Evolutionary conservation across 768 basidiomycete genomes (phyloP).

Genomic region (Mycena filopes): DNA sequence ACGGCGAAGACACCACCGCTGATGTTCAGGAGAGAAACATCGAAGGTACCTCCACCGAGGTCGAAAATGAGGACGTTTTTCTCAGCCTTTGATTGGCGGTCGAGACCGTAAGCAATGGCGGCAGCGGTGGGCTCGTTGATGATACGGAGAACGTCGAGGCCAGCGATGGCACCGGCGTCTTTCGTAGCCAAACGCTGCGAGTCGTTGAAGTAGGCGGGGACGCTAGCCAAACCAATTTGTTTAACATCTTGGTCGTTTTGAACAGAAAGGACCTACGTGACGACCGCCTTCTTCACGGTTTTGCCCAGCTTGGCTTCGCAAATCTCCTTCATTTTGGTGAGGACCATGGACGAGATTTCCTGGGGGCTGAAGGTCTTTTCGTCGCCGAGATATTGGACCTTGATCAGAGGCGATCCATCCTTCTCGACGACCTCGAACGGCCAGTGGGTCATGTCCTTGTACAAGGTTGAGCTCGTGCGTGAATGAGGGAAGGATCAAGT

Average conservation of each 20-base stretch:
- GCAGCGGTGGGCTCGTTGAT: slow-evolving; percentile 99
- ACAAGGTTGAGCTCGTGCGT: slow-evolving; percentile 25
- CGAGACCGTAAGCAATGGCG: slow-evolving; percentile 98
- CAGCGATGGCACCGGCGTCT: slow-evolving; percentile 97
- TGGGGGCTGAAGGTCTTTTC: slow-evolving; percentile 97
- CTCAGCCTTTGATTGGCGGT: slow-evolving; percentile 93
- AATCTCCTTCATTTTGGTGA: slow-evolving; percentile 99
- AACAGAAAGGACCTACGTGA: slow-evolving; percentile 75
- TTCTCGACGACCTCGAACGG: slow-evolving; percentile 97
- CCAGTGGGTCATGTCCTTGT: slow-evolving; percentile 94
- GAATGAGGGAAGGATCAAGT: slow-evolving; percentile 17
- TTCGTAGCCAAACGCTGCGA: slow-evolving; percentile 99
- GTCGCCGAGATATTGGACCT: slow-evolving; percentile 94
- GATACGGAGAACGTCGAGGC: slow-evolving; percentile 99
- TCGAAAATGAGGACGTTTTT: slow-evolving; percentile 99
- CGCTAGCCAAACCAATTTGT: slow-evolving; percentile 53
- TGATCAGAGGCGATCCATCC: slow-evolving; percentile 96
- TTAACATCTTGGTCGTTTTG: slow-evolving; percentile 20
- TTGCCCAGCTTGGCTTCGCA: slow-evolving; percentile 99
- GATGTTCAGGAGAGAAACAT: slow-evolving; percentile 99
- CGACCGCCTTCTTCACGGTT: slow-evolving; percentile 97
- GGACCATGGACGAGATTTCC: slow-evolving; percentile 99
- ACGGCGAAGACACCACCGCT: slow-evolving; percentile 98
- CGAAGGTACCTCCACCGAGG: slow-evolving; percentile 99
- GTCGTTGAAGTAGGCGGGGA: slow-evolving; percentile 99